phyloP scores from a whole-genome alignment of 331 rosid species.

The Malus hybrid region DNA sequence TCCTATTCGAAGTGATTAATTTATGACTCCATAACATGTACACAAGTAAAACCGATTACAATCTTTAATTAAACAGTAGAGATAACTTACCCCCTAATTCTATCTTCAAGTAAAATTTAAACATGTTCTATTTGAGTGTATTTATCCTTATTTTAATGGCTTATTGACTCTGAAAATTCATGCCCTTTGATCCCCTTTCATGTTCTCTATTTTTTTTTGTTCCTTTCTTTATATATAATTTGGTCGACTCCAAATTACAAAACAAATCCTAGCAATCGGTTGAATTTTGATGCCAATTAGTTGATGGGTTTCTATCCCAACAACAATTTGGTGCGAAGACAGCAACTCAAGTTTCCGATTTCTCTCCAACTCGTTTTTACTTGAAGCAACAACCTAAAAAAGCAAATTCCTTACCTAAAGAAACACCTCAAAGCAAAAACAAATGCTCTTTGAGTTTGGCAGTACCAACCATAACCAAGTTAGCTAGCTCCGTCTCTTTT shows the following conservation, averaged over 20 bases:
- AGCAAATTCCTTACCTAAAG: slow-evolving; percentile 28
- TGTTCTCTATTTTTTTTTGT: background rate
- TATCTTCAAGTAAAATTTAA: no score
- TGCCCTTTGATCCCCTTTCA: background rate
- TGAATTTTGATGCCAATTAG: slow-evolving; percentile 14
- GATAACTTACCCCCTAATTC: no score
- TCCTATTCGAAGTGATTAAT: no score
- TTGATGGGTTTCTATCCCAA: slow-evolving; percentile 63
- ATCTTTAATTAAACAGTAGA: no score
- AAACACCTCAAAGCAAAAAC: slow-evolving; percentile 16
- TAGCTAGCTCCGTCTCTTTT: background rate
- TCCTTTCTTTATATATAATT: background rate
- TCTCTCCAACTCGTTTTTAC: slow-evolving; percentile 49
- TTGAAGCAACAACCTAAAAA: slow-evolving; percentile 63
- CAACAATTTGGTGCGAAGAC: slow-evolving; percentile 70
- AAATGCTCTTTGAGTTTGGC: slow-evolving; percentile 29
- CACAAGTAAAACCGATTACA: no score
- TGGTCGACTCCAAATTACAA: background rate
- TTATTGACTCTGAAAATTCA: no score
- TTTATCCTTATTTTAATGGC: no score
- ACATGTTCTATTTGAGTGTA: no score
- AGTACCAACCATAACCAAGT: slow-evolving; percentile 28
- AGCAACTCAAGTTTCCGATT: slow-evolving; percentile 30
- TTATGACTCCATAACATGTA: no score
- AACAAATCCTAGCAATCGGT: background rate